Evolutionary conservation across 106 monocot species (phyloP).

Genomic region (Vanilla planifolia): DNA sequence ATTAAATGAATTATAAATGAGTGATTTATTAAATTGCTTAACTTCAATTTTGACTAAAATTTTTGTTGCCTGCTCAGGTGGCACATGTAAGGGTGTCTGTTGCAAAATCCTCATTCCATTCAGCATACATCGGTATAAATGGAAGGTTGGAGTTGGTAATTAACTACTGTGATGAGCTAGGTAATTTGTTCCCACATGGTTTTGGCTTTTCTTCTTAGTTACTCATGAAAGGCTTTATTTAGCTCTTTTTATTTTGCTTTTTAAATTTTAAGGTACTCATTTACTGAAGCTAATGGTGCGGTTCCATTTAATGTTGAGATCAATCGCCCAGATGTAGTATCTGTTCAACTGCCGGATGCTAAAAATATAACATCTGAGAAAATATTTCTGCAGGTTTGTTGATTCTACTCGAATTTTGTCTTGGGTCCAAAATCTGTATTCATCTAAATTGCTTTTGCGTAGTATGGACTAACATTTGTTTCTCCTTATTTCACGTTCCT

Average conservation of each 20-base stretch:
- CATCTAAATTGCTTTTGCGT: too few species aligned
- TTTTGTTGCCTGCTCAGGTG: conserved; percentile 37
- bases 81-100: conserved; percentile 64
- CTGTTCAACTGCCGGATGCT: conserved; percentile 32
- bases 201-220: not conserved
- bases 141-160: conserved; percentile 56
- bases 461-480: too few species aligned
- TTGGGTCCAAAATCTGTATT: not conserved
- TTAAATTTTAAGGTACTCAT: conserved; percentile 53
- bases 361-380: conserved; percentile 20
- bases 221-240: conserved; percentile 3
- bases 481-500: not conserved
- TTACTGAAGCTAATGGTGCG: conserved; percentile 72
- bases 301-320: conserved; percentile 67
- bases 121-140: conserved; percentile 42
- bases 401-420: not conserved
- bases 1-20: not conserved
- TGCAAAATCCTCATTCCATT: conserved; percentile 31
- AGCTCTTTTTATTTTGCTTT: conserved; percentile 1
- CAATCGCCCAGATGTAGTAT: conserved; percentile 72
- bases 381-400: conserved; percentile 51
- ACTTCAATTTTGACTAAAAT: not conserved
- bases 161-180: conserved; percentile 70
- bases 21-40: not conserved
- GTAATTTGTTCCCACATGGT: conserved; percentile 23